Evolutionary conservation across 176 grass and related monocot species (phyloP).

Genomic region (Leersia perrieri): DNA sequence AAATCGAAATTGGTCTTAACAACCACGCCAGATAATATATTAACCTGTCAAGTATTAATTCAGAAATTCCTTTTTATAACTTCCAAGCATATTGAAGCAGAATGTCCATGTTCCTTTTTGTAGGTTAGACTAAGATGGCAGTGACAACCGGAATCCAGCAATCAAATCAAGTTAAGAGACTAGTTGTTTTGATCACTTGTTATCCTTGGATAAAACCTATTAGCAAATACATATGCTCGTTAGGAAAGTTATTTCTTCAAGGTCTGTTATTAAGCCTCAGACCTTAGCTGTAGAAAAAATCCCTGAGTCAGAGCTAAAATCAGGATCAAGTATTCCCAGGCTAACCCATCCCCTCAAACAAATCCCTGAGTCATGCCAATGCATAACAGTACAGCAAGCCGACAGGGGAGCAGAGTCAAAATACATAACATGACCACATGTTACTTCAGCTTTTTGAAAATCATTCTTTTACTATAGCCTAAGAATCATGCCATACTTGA

Average conservation of each 20-base stretch:
- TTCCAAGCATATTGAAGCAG: background rate
- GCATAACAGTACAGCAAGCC: background rate
- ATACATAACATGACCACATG: background rate
- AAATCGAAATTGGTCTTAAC: background rate
- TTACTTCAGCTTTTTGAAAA: background rate
- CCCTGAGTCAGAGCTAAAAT: no score
- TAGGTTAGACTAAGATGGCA: background rate
- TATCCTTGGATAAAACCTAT: background rate
- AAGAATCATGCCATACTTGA: slow-evolving; percentile 4
- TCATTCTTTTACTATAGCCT: background rate
- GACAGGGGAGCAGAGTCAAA: background rate
- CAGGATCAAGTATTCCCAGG: background rate
- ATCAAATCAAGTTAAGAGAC: background rate
- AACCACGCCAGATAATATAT: background rate
- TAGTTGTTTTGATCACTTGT: background rate
- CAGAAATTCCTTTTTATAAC: background rate
- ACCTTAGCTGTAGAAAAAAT: no score
- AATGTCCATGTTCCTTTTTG: background rate
- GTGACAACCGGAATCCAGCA: background rate
- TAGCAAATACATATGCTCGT: background rate
- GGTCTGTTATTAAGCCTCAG: background rate
- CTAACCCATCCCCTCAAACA: background rate
- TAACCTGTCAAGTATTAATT: background rate
- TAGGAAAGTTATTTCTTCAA: background rate
- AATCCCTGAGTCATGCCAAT: background rate